Base-by-base conservation (phyloP, 192 early-diverging fungal species). In the Physocladia obscura region DNA sequence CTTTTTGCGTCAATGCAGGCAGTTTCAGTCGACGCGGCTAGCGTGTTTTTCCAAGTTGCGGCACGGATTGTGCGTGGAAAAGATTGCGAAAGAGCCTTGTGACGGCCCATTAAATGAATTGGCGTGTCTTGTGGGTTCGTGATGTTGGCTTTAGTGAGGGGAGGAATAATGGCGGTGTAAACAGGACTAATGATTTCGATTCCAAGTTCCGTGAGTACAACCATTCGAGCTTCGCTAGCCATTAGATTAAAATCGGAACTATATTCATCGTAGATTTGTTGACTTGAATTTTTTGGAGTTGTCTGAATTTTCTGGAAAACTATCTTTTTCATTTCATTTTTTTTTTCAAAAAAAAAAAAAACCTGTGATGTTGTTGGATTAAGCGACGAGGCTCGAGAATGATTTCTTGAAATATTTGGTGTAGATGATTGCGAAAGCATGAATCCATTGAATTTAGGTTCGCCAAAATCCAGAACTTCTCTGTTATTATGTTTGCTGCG, bases 171-270 rank as follows among this genome's bases (percentile, higher is more conserved):
- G n/a, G 40, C 60, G 1, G 34, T 4, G 27, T 62, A 68, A 19
- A n/a, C 40, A 5, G 62, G 64, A 47, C 73, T 79, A 30, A 84
- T 59, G 52, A 84, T 81, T 31, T 84, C 81, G 29, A 84, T 77
- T 8, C 83, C 77, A 39, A 73, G 67, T 30, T 84, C 83, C 29
- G 80, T 82, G 1, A 84, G 67, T n/a, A 84, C 64, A 19, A 84
- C 75, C 30, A 67, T 79, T n/a, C 81, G 62, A 34, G 29, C 24
- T 22, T 82, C 57, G 44, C 8, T n/a, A 11, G 48, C 63, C 3
- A 17, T 5, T 4, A 67, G 48, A 15, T 17, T 17, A 21, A 30
- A 50, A 24, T 51, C 56, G 5, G 31, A n/a, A 17, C 13, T n/a
- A 26, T 47, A 11, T 11, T 47, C 44, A 52, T 17, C 29, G 21